Percentiles rank a stretch among this genome's conserved stretches.
Evolutionary conservation across 768 basidiomycete genomes (phyloP).

Genomic region (Cystofilobasidium macerans): DNA sequence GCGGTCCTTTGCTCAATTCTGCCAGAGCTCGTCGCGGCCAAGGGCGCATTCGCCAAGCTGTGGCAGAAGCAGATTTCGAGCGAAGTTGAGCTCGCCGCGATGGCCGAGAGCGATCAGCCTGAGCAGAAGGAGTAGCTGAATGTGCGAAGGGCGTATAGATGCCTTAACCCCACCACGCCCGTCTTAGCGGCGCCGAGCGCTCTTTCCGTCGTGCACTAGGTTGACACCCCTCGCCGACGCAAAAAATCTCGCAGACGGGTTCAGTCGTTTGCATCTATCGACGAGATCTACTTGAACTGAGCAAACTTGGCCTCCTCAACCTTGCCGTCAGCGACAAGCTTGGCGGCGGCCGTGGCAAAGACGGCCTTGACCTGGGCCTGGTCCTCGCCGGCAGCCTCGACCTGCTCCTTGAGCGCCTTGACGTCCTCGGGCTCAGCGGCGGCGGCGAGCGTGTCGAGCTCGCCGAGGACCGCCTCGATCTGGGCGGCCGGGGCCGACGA

Average conservation of each 20-base stretch:
- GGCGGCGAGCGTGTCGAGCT: conserved; percentile 40
- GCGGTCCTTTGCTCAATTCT: conserved; percentile 31
- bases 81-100: conserved; percentile 42
- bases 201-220: no score
- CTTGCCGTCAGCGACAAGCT: conserved; percentile 16
- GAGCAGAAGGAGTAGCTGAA: no score
- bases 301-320: conserved; percentile 16
- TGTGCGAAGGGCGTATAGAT: no score
- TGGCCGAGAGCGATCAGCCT: neutral
- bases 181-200: no score
- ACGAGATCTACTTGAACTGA: conserved; percentile 24
- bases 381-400: conserved; percentile 38
- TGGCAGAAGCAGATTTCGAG: conserved; percentile 75
- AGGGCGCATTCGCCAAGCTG: conserved; percentile 70
- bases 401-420: conserved; percentile 38
- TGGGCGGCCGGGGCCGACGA: conserved; percentile 37
- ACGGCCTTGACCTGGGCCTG: conserved; percentile 33
- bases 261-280: no score
- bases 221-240: no score
- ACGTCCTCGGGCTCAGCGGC: conserved; percentile 40
- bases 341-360: conserved; percentile 9
- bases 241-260: no score
- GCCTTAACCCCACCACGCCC: no score
- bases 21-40: conserved; percentile 58
- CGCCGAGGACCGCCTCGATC: conserved; percentile 41